Base-by-base conservation (phyloP, 2,329 filamentous ascomycete species). In the Pezizomycotina sp. region DNA sequence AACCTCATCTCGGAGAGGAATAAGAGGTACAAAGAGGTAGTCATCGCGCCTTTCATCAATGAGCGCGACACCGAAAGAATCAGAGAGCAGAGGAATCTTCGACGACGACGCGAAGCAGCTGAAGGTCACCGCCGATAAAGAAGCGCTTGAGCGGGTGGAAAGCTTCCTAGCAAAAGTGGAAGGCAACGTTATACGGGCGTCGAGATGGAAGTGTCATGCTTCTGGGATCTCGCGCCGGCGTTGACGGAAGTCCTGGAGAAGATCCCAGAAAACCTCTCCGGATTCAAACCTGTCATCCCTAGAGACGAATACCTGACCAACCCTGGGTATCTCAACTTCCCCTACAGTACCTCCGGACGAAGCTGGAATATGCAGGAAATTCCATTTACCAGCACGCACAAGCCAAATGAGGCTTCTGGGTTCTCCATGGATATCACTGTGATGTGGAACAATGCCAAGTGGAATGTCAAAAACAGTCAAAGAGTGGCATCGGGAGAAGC, bases 211-310 rank as follows among this genome's bases (percentile, higher is more conserved):
- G 68, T 93, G 2, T 84, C 77, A 6, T 84, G 86, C 0, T 98
- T 95, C 56, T 98, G 89, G 89, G 89, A 98, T 53, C 92, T 95
- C 51, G 86, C 84, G 1, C 89, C 89, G 2, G 73, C 75, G 3
- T 66, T 98, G 0, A 66, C 77, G 16, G 67, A 74, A 10, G 63
- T 95, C 29, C 67, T 92, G 7, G 79, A 92, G 42, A 77, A 78
- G 50, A 74, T 93, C 14, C 84, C 83, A 0, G 55, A 59, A 1
- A 58, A 65, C n/a, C 35, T 49, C 24, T 42, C 37, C 8, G 50
- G 52, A 27, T 57, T 72, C 7, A 55, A 58, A 6, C 47, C 48
- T 4, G 60, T 57, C 4, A 83, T 95, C 28, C 84, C 89, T 0
- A 55, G 67, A 0, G 63, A 71, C 12, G 89, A 98, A 57, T 77